A percentile compares a stretch with the other conserved stretches of the same genome.
These are phyloP conservation scores for Diaporthe nobilis DNA, from an alignment of 2,329 filamentous ascomycete species.

Conservation along the genomic window DNA sequence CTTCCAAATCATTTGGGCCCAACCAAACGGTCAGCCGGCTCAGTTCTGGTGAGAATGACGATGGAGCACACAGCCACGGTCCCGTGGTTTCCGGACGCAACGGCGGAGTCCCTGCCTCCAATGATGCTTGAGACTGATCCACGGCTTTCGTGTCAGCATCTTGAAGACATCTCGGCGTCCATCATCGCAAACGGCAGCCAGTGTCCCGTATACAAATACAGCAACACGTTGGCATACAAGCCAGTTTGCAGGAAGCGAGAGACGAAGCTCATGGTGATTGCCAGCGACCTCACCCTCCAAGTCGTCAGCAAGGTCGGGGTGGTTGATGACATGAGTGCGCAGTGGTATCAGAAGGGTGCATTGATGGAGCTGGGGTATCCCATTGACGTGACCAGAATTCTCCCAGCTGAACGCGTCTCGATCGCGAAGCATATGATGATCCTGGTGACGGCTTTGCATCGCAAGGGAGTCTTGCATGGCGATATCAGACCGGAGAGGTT, in stretches of 20 bases:
- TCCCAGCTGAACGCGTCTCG: conserved; percentile 30
- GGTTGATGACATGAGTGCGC: conserved; percentile 37
- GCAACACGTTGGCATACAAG: conserved; percentile 33
- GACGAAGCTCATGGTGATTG: conserved; percentile 33
- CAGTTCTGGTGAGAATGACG: neutral
- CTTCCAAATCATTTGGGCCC: neutral
- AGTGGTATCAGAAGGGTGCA: conserved; percentile 35
- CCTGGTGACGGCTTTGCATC: conserved; percentile 26
- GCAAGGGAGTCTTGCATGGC: conserved; percentile 30
- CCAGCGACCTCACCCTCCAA: conserved; percentile 13
- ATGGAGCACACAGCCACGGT: conserved; percentile 12
- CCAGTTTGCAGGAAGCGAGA: conserved; percentile 33
- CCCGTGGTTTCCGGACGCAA: conserved; percentile 22
- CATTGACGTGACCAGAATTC: conserved; percentile 24
- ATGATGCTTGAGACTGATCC: conserved; percentile 37
- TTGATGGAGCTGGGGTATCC: conserved; percentile 27
- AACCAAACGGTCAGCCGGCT: too few relatives aligned
- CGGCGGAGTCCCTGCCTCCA: conserved; percentile 22
- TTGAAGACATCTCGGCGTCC: neutral
- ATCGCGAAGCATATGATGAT: conserved; percentile 30
- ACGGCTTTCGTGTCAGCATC: conserved; percentile 36
- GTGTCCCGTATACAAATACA: conserved; percentile 22
- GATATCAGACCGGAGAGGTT: conserved; percentile 31
- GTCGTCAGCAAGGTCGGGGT: conserved; percentile 32
- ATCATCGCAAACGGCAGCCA: conserved; percentile 17